Percentiles rank a stretch among this genome's conserved stretches.
Conservation (phyloP, 2,329 filamentous ascomycete species). For the Fusarium sp. region DNA sequence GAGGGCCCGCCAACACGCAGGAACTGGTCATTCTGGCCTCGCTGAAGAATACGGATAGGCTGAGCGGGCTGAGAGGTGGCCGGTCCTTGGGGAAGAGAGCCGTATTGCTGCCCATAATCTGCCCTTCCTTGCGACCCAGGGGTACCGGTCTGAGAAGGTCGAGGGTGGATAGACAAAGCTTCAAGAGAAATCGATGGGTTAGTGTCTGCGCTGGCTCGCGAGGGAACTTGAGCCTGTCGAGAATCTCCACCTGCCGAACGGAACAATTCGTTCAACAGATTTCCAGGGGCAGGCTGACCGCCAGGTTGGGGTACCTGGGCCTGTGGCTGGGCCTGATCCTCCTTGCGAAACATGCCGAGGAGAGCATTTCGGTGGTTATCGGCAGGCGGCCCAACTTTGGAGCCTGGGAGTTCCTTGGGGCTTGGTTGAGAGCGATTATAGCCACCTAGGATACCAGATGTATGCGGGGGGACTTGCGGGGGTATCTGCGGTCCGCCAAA, state of each 20-base stretch:
- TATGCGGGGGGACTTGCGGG: conserved; percentile 19
- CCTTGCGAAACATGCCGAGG: conserved; percentile 65
- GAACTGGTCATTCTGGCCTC: conserved; percentile 46
- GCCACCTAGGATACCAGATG: background rate
- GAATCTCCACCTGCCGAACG: conserved; percentile 26
- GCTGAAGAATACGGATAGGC: conserved; percentile 49
- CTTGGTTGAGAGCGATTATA: conserved; percentile 35
- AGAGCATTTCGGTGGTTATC: conserved; percentile 59
- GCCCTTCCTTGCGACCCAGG: conserved; percentile 24
- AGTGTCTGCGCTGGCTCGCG: conserved; percentile 26
- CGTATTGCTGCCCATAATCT: conserved; percentile 32
- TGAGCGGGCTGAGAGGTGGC: conserved; percentile 29
- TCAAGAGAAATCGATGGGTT: conserved; percentile 34
- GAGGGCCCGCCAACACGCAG: conserved; percentile 20
- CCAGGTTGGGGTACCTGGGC: conserved; percentile 9
- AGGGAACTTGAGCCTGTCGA: conserved; percentile 14
- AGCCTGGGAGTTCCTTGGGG: conserved; percentile 44
- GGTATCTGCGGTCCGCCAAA: conserved; percentile 16
- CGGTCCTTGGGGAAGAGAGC: conserved; percentile 11
- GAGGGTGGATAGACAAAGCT: conserved; percentile 31
- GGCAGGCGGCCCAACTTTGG: conserved; percentile 34
- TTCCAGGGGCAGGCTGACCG: conserved; percentile 23
- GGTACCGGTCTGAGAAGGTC: conserved; percentile 17
- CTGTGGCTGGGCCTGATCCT: conserved; percentile 21
- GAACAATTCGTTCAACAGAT: conserved; percentile 35